Evolutionary conservation across 2,329 filamentous ascomycete genomes (phyloP), one percentile per base, ranked within the genome.

Genomic region (Diaporthe citri): DNA sequence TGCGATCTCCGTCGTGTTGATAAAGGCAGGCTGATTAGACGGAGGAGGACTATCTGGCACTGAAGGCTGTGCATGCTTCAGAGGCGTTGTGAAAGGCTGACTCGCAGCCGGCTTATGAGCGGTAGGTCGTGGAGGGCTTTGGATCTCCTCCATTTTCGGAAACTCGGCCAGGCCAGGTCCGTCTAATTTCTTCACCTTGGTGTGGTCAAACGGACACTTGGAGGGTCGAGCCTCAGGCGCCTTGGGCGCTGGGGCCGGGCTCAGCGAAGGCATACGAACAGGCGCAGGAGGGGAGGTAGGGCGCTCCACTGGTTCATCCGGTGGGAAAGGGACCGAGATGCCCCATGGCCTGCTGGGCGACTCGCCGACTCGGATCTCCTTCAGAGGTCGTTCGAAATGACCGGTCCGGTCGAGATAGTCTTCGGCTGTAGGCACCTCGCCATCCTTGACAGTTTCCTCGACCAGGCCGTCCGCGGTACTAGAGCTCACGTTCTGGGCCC

Each of bases 281-380:
- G 90, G 88, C 2, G 90, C 90, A 4, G 91, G 87, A 4, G 90
- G 90, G 12, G 90, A 91, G 28, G 86, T 82, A 4, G 88, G 88
- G 62, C 87, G 85, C 28, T 82, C 82, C 51, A 90, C 83, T 3
- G 96, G 96, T 13, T 72, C 60, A 39, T 76, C 75, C 1, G 69
- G 62, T 2, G 75, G 75, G n/a, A 75, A 72, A 15, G 75, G 75
- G 0, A 98, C 93, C 7, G 91, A 91, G 71, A 98, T 97, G 8
- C 96, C 96, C 96, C 96, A 98, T 20, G 96, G 96, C 59, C 96
- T 90, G 82, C 94, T 97, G 7, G 96, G 96, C 20, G 95, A 97
- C 84, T 98, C 96, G 57, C 96, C 96, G 31, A 98, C 92, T n/a
- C 96, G 90, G 13, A 98, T 91, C 79, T 98, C 96, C 81, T 96